These are phyloP conservation scores for Citrus hindsii DNA, from an alignment of 345 rosid species.

Conservation along the genomic window DNA sequence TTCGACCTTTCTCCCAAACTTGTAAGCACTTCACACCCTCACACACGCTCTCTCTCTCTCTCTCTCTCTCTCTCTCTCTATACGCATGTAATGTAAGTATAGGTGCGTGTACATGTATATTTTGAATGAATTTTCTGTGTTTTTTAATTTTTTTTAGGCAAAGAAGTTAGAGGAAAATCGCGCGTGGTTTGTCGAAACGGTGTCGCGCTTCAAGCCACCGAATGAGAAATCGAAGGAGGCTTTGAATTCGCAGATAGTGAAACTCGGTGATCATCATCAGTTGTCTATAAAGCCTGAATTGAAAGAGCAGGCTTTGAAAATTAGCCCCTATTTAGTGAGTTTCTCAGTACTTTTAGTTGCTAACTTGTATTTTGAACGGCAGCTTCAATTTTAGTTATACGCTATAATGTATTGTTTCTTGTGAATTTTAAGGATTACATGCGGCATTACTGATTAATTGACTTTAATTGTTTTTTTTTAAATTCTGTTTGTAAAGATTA, in stretches of 20 bases:
- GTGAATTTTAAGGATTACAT: neutral
- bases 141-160: constrained; percentile 34
- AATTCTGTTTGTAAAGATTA: neutral
- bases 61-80: neutral
- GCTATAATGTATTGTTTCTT: neutral
- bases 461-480: neutral
- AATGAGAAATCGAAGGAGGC: constrained; percentile 70
- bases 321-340: constrained; percentile 69
- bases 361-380: neutral
- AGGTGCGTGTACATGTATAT: neutral
- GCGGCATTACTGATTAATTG: neutral
- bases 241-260: constrained; percentile 50
- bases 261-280: constrained; percentile 57
- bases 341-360: neutral
- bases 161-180: constrained; percentile 69
- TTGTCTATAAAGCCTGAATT: constrained; percentile 53
- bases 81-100: neutral
- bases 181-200: constrained; percentile 62
- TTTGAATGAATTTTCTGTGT: neutral
- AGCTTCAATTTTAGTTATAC: neutral
- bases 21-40: constrained; percentile 20
- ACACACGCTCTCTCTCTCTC: neutral
- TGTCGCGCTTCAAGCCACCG: constrained; percentile 57
- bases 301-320: constrained; percentile 60
- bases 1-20: constrained; percentile 52